Evolutionary conservation across 2,329 filamentous ascomycete species (phyloP), one percentile per base, ranked within the genome.

Genomic region (Daldinia sp.): DNA sequence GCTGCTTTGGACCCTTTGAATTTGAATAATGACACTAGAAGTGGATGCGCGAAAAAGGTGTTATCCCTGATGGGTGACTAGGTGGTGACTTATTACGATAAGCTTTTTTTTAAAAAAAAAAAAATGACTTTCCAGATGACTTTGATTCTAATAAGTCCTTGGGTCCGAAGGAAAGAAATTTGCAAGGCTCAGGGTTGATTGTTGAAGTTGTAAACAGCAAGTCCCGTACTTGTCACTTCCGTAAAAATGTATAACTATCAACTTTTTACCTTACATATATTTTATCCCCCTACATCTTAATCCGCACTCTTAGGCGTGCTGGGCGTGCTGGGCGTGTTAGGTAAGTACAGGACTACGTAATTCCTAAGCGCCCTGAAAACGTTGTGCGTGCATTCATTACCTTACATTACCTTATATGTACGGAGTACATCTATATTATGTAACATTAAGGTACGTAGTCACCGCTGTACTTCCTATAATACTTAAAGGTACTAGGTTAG

Each of bases 101-200:
- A 54, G 20, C 28, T 12, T 12, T 9, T n/a, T n/a, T n/a, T n/a
- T n/a, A n/a, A n/a, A n/a, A n/a, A n/a, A n/a, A n/a, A n/a, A n/a
- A 15, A 37, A 39, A 26, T n/a, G 10, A 26, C 35, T 26, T 39
- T 6, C 18, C 20, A 37, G 39, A 6, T 20, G 18, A 23, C 3
- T 6, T 26, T 10, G 15, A 15, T 37, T 20, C 12, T 3, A 15
- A 39, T 2, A 23, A 54, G 9, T 15, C 39, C 6, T 39, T 39
- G 15, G 33, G 33, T 18, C 33, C 10, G 9, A 20, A 54, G 35
- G 18, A 39, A 39, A 37, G 51, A 54, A 23, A 54, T 54, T 54
- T 54, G 20, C 35, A 54, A 54, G 30, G 30, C 30, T 37, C 33
- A 54, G 39, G 51, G 51, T 30, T 54, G 51, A 26, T 54, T 54